Percentiles rank a stretch among this genome's conserved stretches.
Conservation (phyloP, 352 stramenopile species). For the Pilasporangium apinafurcum region DNA sequence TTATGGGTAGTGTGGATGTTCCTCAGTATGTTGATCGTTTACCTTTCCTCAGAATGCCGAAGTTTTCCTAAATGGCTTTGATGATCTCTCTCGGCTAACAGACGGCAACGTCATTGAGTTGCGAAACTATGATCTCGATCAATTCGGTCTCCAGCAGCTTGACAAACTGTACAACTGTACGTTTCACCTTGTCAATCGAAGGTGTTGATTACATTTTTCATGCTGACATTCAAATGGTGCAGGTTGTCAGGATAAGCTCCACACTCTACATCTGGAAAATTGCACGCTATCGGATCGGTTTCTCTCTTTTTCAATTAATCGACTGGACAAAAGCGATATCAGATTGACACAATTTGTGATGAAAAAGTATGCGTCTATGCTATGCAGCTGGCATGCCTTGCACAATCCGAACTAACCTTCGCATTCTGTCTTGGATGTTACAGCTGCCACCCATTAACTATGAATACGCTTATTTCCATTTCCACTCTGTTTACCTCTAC, state of each 20-base stretch:
- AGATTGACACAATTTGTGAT: constrained; percentile 18
- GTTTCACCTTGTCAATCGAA: background rate
- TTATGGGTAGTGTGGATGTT: too few relatives aligned
- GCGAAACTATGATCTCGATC: constrained; percentile 14
- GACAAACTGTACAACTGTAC: constrained; percentile 17
- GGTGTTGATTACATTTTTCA: background rate
- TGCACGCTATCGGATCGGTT: constrained; percentile 36
- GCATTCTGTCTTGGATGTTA: background rate
- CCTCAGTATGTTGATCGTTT: background rate
- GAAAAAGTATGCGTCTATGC: constrained; percentile 8
- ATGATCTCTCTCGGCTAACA: background rate
- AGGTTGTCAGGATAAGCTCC: constrained; percentile 12
- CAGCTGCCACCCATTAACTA: constrained; percentile 40
- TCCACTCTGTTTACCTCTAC: constrained; percentile 22
- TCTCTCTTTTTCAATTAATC: constrained; percentile 16
- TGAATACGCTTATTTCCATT: constrained; percentile 53
- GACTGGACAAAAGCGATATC: constrained; percentile 12
- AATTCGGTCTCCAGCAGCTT: constrained; percentile 14
- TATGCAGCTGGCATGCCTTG: background rate
- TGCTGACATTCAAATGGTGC: background rate
- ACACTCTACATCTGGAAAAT: constrained; percentile 26
- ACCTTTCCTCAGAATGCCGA: constrained; percentile 6
- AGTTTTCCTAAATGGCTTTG: constrained; percentile 16
- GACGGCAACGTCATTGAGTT: constrained; percentile 23
- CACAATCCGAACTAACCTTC: background rate